Evolutionary conservation across 2,329 filamentous ascomycete genomes (phyloP).

Genomic region (Talaromyces sp.): DNA sequence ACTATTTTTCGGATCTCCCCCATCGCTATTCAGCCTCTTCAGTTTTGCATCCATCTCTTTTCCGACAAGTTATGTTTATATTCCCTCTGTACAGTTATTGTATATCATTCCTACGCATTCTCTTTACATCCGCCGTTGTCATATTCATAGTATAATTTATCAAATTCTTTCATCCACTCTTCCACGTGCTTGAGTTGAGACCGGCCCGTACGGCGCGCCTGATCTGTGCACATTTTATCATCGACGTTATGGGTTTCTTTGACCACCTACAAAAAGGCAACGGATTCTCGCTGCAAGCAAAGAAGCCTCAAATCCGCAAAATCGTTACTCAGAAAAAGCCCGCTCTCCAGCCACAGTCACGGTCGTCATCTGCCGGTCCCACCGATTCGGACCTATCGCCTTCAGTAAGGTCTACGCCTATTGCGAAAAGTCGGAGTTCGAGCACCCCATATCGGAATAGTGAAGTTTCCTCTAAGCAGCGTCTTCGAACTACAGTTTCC

Average conservation of each 20-base stretch:
- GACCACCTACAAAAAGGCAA: constrained; percentile 48
- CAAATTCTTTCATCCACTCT: constrained; percentile 4
- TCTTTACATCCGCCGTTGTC: constrained; percentile 15
- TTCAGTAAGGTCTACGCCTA: neutral
- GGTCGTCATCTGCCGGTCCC: constrained; percentile 28
- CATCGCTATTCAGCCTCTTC: neutral
- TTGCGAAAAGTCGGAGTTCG: constrained; percentile 27
- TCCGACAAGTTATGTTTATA: constrained; percentile 13
- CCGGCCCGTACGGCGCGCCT: constrained; percentile 1
- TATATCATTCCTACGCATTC: constrained; percentile 20
- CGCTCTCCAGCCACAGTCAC: constrained; percentile 30
- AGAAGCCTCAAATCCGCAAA: constrained; percentile 45
- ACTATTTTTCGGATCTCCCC: neutral
- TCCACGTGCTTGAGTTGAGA: constrained; percentile 11
- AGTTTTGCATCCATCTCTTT: constrained; percentile 13
- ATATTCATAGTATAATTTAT: constrained; percentile 23
- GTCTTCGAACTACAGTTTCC: constrained; percentile 31
- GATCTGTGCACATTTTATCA: constrained; percentile 5
- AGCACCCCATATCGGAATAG: neutral
- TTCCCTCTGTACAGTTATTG: constrained; percentile 23
- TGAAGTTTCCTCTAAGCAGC: constrained; percentile 29
- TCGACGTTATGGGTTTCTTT: constrained; percentile 43
- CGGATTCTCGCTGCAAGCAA: constrained; percentile 41
- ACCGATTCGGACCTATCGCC: constrained; percentile 21
- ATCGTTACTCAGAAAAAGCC: constrained; percentile 39